A percentile compares a stretch with the other conserved stretches of the same genome.
Conservation (phyloP, 345 rosid species). For the Brassica rapa region DNA sequence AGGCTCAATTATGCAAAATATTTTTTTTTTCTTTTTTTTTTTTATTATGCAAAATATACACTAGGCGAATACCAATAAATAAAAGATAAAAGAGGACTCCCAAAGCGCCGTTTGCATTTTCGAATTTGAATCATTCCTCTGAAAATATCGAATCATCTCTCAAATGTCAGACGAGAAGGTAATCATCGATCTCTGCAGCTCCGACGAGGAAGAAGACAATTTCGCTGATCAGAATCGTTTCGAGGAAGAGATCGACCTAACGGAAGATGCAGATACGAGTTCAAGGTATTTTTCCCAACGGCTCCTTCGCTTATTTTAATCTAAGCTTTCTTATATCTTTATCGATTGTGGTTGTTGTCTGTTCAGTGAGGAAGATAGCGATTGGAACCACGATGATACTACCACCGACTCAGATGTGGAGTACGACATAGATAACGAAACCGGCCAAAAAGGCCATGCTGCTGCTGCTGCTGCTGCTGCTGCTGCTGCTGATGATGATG, state of each 20-base stretch:
- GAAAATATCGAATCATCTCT: not conserved
- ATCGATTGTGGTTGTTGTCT: not conserved
- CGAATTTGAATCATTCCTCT: not conserved
- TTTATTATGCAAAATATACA: not conserved
- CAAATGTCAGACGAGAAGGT: conserved; percentile 23
- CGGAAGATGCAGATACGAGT: conserved; percentile 10
- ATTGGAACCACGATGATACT: conserved; percentile 24
- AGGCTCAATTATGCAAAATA: not conserved
- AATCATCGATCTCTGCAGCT: conserved; percentile 33
- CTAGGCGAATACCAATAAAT: not conserved
- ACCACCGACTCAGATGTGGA: conserved; percentile 21
- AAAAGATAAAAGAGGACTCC: too few relatives aligned
- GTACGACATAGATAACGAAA: conserved; percentile 17
- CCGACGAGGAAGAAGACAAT: conserved; percentile 32
- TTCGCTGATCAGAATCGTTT: conserved; percentile 22
- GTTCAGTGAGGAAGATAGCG: conserved; percentile 32
- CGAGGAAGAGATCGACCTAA: not conserved
- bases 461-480: not conserved
- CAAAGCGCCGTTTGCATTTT: conserved; percentile 25
- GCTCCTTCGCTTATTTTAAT: not conserved
- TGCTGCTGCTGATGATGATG: not conserved
- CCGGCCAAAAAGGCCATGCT: not conserved
- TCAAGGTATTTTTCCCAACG: conserved; percentile 8
- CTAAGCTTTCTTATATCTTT: not conserved
- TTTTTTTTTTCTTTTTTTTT: too few relatives aligned